phyloP scores from a whole-genome alignment of 805 yeast genomes.

The Lipomyces chichibuensis region DNA sequence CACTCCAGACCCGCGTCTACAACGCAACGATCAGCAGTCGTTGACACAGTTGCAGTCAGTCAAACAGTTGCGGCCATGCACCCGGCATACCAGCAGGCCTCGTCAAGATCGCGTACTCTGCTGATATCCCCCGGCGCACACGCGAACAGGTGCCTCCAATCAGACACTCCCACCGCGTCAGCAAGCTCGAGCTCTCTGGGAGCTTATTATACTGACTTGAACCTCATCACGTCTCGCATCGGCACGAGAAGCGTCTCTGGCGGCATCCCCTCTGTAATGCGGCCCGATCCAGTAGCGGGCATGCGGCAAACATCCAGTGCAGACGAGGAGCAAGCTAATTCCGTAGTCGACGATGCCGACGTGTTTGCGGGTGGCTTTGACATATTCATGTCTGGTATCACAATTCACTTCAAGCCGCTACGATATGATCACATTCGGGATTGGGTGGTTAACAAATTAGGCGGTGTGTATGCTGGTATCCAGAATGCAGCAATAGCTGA shows the following conservation, averaged over 20 bases:
- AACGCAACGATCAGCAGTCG: too few relatives aligned
- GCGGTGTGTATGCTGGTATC: conserved; percentile 4
- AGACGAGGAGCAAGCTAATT: neutral
- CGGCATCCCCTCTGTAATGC: neutral
- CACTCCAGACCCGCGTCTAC: too few relatives aligned
- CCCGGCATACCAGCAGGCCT: too few relatives aligned
- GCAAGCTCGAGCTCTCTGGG: neutral
- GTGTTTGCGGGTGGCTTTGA: conserved; percentile 3
- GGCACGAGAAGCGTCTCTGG: neutral
- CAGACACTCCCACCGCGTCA: neutral
- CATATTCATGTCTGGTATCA: conserved; percentile 13
- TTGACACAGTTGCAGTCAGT: neutral
- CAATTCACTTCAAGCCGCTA: conserved; percentile 10
- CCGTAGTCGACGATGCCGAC: neutral
- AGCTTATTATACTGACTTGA: neutral
- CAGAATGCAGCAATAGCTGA: conserved; percentile 8
- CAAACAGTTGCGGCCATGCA: too few relatives aligned
- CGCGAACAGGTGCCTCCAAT: neutral
- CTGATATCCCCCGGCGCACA: neutral
- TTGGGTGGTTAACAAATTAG: conserved; percentile 13
- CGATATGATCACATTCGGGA: neutral
- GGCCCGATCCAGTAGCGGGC: neutral
- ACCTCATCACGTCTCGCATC: neutral
- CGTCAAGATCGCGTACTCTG: neutral
- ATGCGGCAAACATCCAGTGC: neutral